phyloP scores from a whole-genome alignment of 140 eudicot genomes.

The Stevia rebaudiana region DNA sequence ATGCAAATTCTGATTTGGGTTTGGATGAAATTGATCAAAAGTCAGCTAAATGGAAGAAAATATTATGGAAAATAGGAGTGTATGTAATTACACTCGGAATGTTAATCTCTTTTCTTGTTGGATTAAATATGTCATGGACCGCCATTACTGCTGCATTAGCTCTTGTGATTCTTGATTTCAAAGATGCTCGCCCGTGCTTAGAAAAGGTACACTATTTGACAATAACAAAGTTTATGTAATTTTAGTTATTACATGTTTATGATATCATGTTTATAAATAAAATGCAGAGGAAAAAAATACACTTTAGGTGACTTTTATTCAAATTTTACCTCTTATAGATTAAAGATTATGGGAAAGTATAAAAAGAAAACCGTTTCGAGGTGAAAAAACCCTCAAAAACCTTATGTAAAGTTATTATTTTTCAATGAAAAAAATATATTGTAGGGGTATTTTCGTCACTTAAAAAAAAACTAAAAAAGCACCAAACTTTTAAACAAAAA shows the following conservation, averaged over 20 bases:
- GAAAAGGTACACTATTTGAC: slow-evolving; percentile 53
- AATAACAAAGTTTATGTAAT: neutral
- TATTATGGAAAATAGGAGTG: slow-evolving; percentile 68
- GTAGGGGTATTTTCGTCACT: too few relatives aligned
- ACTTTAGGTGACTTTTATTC: neutral
- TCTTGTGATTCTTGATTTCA: slow-evolving; percentile 88
- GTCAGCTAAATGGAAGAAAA: slow-evolving; percentile 47
- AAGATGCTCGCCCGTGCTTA: slow-evolving; percentile 73
- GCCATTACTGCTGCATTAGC: slow-evolving; percentile 94
- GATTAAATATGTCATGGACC: slow-evolving; percentile 94
- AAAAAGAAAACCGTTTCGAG: too few relatives aligned
- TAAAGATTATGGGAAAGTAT: too few relatives aligned
- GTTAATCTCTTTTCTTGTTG: slow-evolving; percentile 62
- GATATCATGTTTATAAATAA: neutral
- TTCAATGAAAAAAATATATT: too few relatives aligned
- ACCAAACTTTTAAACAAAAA: too few relatives aligned
- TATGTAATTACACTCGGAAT: slow-evolving; percentile 76
- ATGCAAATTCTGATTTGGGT: slow-evolving; percentile 11
- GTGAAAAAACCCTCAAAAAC: too few relatives aligned
- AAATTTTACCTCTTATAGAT: neutral
- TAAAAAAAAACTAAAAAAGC: too few relatives aligned
- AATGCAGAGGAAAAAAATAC: neutral
- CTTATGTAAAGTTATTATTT: too few relatives aligned
- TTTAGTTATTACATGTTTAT: neutral
- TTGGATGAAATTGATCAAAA: slow-evolving; percentile 37